These are phyloP conservation scores for Chlamydomonas applanata DNA, from an alignment of 139 green algal genomes.

Conservation along the genomic window DNA sequence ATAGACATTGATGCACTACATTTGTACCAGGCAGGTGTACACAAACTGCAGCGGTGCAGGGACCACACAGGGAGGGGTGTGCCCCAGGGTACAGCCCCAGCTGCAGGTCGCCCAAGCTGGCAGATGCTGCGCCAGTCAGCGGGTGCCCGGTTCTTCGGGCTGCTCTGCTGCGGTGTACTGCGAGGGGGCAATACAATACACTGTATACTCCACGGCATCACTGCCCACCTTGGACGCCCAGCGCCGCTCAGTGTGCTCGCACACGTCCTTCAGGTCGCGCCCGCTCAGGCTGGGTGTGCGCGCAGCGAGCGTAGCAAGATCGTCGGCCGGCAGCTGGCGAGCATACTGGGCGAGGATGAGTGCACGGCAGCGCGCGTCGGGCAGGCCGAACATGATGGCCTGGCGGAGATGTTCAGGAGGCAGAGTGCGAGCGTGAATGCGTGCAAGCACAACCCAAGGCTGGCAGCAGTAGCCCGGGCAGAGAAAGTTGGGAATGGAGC, in stretches of 20 bases:
- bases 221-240: conserved; percentile 76
- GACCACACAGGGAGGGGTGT: too few species aligned
- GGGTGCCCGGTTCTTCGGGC: too few species aligned
- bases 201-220: neutral
- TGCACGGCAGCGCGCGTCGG: conserved; percentile 51
- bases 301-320: conserved; percentile 51
- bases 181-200: neutral
- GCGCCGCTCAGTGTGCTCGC: conserved; percentile 77
- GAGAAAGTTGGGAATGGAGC: too few species aligned
- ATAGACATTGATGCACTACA: too few species aligned
- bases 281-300: conserved; percentile 69
- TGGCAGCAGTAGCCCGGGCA: too few species aligned
- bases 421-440: neutral
- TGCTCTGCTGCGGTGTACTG: too few species aligned
- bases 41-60: too few species aligned
- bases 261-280: conserved; percentile 81
- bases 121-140: too few species aligned
- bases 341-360: conserved; percentile 84
- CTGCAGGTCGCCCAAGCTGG: too few species aligned
- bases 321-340: conserved; percentile 57
- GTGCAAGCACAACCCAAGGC: neutral
- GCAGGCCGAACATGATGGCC: conserved; percentile 71
- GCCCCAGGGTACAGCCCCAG: too few species aligned
- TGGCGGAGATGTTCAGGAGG: neutral
- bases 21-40: too few species aligned